phyloP scores from a whole-genome alignment of 1,139 yeast species.

The Candida dubliniensis region DNA sequence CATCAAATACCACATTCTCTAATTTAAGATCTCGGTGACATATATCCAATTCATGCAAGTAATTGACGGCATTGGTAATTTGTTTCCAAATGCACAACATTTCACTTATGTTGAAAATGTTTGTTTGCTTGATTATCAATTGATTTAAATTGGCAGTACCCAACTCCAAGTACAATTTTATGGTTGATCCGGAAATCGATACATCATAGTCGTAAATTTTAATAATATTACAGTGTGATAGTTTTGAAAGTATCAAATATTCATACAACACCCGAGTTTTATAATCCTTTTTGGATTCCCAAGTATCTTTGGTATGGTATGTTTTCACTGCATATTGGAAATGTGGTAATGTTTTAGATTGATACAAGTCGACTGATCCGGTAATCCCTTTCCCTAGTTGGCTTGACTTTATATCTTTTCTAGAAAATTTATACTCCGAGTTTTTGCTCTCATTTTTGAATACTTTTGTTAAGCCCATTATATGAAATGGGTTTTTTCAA shows the following conservation, averaged over 20 bases:
- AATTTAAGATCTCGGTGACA: slow-evolving; percentile 48
- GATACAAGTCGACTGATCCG: slow-evolving; percentile 39
- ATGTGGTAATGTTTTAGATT: slow-evolving; percentile 16
- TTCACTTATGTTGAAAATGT: slow-evolving; percentile 16
- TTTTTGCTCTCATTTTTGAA: neutral
- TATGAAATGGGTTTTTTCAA: no score
- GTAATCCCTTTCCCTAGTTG: slow-evolving; percentile 34
- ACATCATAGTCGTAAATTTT: slow-evolving; percentile 26
- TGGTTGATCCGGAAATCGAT: slow-evolving; percentile 19
- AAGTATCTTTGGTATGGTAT: slow-evolving; percentile 26
- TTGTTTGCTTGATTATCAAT: slow-evolving; percentile 12
- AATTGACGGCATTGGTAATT: slow-evolving; percentile 29
- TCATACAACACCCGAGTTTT: slow-evolving; percentile 37
- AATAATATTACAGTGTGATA: slow-evolving; percentile 39
- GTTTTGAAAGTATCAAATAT: slow-evolving; percentile 25
- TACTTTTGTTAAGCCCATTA: neutral
- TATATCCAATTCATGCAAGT: slow-evolving; percentile 30
- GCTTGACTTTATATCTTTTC: slow-evolving; percentile 8
- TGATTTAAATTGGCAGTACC: slow-evolving; percentile 27
- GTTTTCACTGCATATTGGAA: slow-evolving; percentile 40
- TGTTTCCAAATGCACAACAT: slow-evolving; percentile 37
- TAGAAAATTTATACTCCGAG: slow-evolving; percentile 9
- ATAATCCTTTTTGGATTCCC: slow-evolving; percentile 40
- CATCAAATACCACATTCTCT: slow-evolving; percentile 36
- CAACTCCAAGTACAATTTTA: slow-evolving; percentile 33